These are phyloP conservation scores for Fraxinus nigra DNA, from an alignment of 305 asterid genomes.

Conservation along the genomic window DNA sequence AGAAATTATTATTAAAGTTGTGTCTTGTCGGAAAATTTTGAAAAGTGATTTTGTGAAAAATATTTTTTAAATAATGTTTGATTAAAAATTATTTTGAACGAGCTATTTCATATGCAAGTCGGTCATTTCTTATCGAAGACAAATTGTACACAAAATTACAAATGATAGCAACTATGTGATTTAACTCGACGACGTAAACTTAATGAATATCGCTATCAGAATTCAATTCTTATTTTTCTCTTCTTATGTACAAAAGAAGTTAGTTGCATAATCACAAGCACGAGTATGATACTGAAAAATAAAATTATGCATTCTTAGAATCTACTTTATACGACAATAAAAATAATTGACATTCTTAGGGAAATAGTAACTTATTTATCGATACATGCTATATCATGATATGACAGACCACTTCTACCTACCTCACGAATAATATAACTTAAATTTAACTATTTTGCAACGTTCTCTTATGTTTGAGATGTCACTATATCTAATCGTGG, in stretches of 20 bases:
- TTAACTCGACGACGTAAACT: too few species aligned
- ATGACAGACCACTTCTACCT: background rate
- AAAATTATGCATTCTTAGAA: background rate
- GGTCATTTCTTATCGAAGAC: too few species aligned
- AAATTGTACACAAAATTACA: too few species aligned
- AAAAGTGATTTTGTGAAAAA: too few species aligned
- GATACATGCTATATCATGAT: background rate
- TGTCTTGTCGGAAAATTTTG: too few species aligned
- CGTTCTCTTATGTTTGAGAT: background rate
- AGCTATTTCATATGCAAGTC: too few species aligned
- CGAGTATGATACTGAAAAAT: background rate
- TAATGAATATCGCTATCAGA: too few species aligned
- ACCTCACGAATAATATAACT: background rate
- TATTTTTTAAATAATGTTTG: too few species aligned
- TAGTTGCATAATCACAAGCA: background rate
- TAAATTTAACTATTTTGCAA: background rate
- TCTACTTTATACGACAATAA: background rate
- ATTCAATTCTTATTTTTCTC: too few species aligned
- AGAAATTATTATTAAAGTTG: too few species aligned
- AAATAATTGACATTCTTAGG: background rate
- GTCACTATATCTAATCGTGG: background rate
- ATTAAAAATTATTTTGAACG: too few species aligned
- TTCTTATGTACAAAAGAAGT: background rate
- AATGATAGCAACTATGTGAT: too few species aligned
- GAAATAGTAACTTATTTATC: background rate